Conservation (phyloP, 2,329 filamentous ascomycete species). For the Rutstroemia sp. region DNA sequence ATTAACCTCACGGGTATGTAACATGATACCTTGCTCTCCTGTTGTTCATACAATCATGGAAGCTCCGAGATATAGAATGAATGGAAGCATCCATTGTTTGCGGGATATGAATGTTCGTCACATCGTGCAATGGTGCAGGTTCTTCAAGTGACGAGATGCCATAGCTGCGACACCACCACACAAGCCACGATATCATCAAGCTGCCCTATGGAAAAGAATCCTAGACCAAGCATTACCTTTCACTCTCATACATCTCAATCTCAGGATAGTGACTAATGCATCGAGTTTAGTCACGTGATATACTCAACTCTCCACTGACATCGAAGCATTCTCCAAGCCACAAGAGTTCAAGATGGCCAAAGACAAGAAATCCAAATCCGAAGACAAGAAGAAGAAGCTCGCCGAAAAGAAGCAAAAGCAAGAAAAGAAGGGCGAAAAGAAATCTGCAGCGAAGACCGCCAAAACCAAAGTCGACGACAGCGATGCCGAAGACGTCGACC, state of each 20-base stretch:
- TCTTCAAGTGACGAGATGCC: neutral
- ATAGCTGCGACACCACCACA: too few relatives aligned
- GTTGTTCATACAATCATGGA: too few relatives aligned
- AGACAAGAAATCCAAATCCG: slow-evolving; percentile 41
- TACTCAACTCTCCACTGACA: neutral
- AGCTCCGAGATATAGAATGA: too few relatives aligned
- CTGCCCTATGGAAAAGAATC: neutral
- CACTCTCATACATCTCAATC: neutral
- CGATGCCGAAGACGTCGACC: slow-evolving; percentile 85
- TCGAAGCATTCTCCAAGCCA: neutral
- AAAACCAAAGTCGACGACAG: slow-evolving; percentile 65
- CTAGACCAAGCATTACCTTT: neutral
- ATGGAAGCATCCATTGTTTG: neutral
- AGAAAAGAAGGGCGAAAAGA: slow-evolving; percentile 85
- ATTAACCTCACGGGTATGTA: too few relatives aligned
- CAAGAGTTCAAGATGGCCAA: slow-evolving; percentile 37
- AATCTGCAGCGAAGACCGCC: slow-evolving; percentile 62
- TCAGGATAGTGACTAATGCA: neutral
- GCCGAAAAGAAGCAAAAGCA: slow-evolving; percentile 69
- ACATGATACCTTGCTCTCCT: too few relatives aligned
- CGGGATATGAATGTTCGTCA: neutral
- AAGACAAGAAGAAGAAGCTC: slow-evolving; percentile 45
- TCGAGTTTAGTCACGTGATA: neutral
- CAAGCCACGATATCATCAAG: too few relatives aligned
- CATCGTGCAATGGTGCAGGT: neutral